These are phyloP conservation scores for Echeveria elegans DNA, from an alignment of 164 flowering plant genomes.

Conservation along the genomic window DNA sequence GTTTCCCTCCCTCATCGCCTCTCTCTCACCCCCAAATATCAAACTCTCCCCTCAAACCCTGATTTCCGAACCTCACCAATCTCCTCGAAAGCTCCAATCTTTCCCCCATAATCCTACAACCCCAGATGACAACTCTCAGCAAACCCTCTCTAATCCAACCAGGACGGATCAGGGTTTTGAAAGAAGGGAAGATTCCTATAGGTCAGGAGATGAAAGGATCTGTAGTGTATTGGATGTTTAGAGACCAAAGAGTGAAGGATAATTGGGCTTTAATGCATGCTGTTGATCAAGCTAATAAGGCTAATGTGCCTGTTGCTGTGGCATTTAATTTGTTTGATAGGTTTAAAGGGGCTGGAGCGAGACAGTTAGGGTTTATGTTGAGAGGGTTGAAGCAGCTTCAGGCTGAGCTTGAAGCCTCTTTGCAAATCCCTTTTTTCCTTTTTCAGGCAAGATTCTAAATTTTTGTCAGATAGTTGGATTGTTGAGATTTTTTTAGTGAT, in stretches of 20 bases:
- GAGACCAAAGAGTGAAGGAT: conserved; percentile 82
- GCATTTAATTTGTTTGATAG: conserved; percentile 79
- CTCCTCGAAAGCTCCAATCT: background rate
- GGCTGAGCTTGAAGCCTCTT: conserved; percentile 24
- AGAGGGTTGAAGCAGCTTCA: conserved; percentile 62
- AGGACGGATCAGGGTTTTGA: conserved; percentile 56
- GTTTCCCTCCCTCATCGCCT: background rate
- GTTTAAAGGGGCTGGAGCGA: conserved; percentile 77
- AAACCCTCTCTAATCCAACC: conserved; percentile 32
- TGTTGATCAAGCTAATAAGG: conserved; percentile 63
- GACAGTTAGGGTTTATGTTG: conserved; percentile 88
- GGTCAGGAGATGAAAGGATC: conserved; percentile 39
- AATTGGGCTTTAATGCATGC: conserved; percentile 97
- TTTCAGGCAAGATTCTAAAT: conserved; percentile 42
- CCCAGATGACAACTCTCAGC: conserved; percentile 3
- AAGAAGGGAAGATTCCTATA: conserved; percentile 31
- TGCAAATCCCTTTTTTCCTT: conserved; percentile 65
- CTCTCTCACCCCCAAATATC: background rate
- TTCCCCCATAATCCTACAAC: background rate
- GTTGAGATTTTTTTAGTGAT: no score
- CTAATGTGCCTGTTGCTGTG: conserved; percentile 62
- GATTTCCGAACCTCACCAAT: background rate
- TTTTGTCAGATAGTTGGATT: no score
- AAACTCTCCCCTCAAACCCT: background rate
- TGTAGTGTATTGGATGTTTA: conserved; percentile 97